These are phyloP conservation scores for Castanopsis chinensis DNA, from an alignment of 306 rosid species.

Conservation along the genomic window DNA sequence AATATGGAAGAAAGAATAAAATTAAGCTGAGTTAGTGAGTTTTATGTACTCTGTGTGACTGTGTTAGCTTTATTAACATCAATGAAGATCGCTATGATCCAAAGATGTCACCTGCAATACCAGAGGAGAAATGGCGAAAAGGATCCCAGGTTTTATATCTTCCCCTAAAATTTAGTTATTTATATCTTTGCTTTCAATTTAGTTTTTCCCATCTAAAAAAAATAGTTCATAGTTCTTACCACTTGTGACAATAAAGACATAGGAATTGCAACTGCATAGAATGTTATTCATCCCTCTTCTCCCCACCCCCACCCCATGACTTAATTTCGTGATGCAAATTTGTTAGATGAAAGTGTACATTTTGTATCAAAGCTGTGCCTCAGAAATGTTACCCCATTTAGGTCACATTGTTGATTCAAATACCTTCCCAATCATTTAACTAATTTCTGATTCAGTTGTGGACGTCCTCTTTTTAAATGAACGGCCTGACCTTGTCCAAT, in stretches of 20 bases:
- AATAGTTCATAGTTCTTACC: background rate
- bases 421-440: background rate
- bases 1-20: background rate
- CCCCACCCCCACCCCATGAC: too few species aligned
- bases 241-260: background rate
- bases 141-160: constrained; percentile 12
- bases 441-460: background rate
- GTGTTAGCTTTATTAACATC: background rate
- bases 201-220: background rate
- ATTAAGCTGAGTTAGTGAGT: background rate
- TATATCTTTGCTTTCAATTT: background rate
- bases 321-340: background rate
- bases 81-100: background rate
- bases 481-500: too few species aligned
- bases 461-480: too few species aligned
- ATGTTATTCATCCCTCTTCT: too few species aligned
- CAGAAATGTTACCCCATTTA: background rate
- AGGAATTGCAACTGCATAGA: background rate
- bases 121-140: background rate
- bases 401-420: background rate
- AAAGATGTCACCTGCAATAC: constrained; percentile 7
- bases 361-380: background rate
- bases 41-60: background rate
- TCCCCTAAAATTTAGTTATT: background rate
- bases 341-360: background rate